Base-by-base conservation (phyloP, 1,284 basidiomycete species). In the Moesziomyces globuligerus region DNA sequence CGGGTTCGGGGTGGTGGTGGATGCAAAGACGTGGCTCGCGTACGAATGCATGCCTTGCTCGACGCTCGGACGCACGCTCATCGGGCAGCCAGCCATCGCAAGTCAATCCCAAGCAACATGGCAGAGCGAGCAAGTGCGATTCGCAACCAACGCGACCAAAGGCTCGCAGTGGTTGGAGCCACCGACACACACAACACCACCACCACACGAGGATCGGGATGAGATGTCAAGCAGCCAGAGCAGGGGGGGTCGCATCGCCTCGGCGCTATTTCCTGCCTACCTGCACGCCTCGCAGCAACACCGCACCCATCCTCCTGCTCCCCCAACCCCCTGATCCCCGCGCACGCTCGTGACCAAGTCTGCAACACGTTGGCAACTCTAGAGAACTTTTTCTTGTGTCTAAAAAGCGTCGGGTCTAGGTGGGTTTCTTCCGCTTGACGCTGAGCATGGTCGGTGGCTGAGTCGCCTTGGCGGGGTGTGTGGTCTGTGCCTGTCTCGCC, bases 371-470 rank as follows among this genome's bases (percentile, higher is more conserved):
- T n/a, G n/a, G n/a, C n/a, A n/a, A n/a, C n/a, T n/a, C n/a, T n/a
- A n/a, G n/a, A n/a, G n/a, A n/a, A n/a, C n/a, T n/a, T n/a, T n/a
- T n/a, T n/a, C n/a, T n/a, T n/a, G n/a, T n/a, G n/a, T n/a, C n/a
- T n/a, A n/a, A n/a, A n/a, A n/a, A n/a, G n/a, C n/a, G n/a, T n/a
- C n/a, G n/a, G n/a, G n/a, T n/a, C n/a, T n/a, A n/a, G n/a, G n/a
- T n/a, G n/a, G n/a, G n/a, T 52, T 72, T 72, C 59, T 68, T 72
- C 7, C 69, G 32, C 34, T 72, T 72, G 25, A 72, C 69, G 49
- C 69, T 73, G 20, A 73, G 55, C 47, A 52, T 53, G 42, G 53
- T 37, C 9, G 45, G 20, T 37, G 42, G 29, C 13, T 23, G 15
- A 21, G 58, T 37, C 3, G 32, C 13, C 3, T 28, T 43, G 6